Percentiles rank a stretch among this genome's conserved stretches.
Evolutionary conservation across 176 grass and related monocot genomes (phyloP).

Genomic region (Elymus sibiricus): DNA sequence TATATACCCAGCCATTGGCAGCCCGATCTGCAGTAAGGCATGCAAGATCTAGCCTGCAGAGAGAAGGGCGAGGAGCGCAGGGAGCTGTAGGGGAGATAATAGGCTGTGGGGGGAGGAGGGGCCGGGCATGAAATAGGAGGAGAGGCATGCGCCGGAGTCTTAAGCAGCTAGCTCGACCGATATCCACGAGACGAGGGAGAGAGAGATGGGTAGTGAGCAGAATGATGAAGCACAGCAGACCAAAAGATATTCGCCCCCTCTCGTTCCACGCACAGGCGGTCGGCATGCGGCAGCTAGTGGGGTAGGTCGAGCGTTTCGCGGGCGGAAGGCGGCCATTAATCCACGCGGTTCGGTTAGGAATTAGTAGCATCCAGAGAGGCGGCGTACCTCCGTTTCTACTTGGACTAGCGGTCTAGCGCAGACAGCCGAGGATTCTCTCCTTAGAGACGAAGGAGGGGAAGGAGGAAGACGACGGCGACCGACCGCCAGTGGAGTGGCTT

Average conservation of each 20-base stretch:
- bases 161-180: slow-evolving; percentile 8
- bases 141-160: slow-evolving; percentile 34
- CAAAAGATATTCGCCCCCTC: slow-evolving; percentile 37
- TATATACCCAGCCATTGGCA: neutral
- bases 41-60: neutral
- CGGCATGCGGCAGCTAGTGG: slow-evolving; percentile 35
- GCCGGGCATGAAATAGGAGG: slow-evolving; percentile 31
- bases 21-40: neutral
- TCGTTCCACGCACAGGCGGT: slow-evolving; percentile 25
- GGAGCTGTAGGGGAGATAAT: neutral
- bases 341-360: slow-evolving; percentile 27
- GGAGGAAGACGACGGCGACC: neutral
- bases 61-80: slow-evolving; percentile 1
- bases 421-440: neutral
- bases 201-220: slow-evolving; percentile 47
- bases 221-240: slow-evolving; percentile 66
- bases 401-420: neutral
- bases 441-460: neutral
- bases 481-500: too few species aligned
- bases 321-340: neutral
- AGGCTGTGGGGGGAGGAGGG: neutral
- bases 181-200: slow-evolving; percentile 26
- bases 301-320: slow-evolving; percentile 41
- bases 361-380: neutral
- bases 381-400: neutral